Percentiles rank a stretch among this genome's conserved stretches.
phyloP scores from a whole-genome alignment of 2,329 filamentous ascomycete species.

The Ophiostoma perfectum region DNA sequence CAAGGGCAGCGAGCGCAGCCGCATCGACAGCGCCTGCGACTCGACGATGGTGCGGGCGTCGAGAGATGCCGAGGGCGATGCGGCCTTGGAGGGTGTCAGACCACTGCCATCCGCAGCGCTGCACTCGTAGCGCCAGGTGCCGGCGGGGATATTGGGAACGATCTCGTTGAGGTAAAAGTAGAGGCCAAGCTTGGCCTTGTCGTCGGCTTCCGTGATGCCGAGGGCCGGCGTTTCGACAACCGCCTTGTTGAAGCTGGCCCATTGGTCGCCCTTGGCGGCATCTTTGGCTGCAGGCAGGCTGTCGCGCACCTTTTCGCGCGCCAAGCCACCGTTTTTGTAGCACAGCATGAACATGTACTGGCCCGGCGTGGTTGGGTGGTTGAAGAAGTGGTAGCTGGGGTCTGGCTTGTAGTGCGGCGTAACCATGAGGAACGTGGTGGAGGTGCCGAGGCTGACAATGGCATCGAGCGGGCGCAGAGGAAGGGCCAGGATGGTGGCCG shows the following conservation, averaged over 20 bases:
- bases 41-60: constrained; percentile 87
- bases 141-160: constrained; percentile 80
- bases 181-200: constrained; percentile 70
- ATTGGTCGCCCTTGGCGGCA: constrained; percentile 49
- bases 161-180: constrained; percentile 95
- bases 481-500: constrained; percentile 85
- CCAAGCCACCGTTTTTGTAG: constrained; percentile 96
- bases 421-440: constrained; percentile 95
- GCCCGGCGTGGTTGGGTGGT: constrained; percentile 83
- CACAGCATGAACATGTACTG: constrained; percentile 99
- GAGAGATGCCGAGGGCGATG: constrained; percentile 35
- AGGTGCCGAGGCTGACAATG: constrained; percentile 91
- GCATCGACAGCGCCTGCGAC: constrained; percentile 88
- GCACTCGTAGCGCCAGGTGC: constrained; percentile 77
- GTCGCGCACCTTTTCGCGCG: constrained; percentile 84
- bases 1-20: constrained; percentile 73
- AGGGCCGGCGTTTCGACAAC: constrained; percentile 65
- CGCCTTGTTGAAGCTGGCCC: constrained; percentile 74
- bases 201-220: constrained; percentile 43
- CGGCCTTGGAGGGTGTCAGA: constrained; percentile 31
- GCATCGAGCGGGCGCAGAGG: constrained; percentile 83
- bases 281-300: constrained; percentile 51
- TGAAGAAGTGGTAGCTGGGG: constrained; percentile 94
- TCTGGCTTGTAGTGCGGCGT: constrained; percentile 88
- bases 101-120: constrained; percentile 49